Evolutionary conservation across 805 yeast species (phyloP), one percentile per base, ranked within the genome.

Genomic region (Candida tallmaniae): DNA sequence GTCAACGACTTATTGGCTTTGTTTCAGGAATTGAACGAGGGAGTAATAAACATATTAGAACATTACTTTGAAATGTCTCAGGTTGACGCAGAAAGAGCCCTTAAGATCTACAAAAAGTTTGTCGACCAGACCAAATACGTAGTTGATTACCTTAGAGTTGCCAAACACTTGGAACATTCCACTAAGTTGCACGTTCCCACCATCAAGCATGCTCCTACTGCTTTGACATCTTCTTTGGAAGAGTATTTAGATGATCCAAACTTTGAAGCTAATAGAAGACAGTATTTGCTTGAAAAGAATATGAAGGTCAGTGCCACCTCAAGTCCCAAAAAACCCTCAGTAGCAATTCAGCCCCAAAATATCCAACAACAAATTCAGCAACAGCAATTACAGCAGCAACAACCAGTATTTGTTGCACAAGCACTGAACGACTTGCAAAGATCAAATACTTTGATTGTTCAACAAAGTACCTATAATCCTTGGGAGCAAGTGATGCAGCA

Each of bases 151-250:
- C 70, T 93, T 50, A 78, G 94, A 48, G 78, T 83, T 11, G 98
- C 97, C 4, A 90, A 93, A 53, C 87, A 83, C 55, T 68, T 86
- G 45, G 96, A 86, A 58, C 76, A 79, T 52, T 76, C 88, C 9
- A 88, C 97, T 3, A 88, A 88, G 50, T 66, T 90, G 45, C 89
- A 82, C 50, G 95, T 93, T 22, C 98, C 98, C 23, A 89, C 95
- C 10, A 89, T 93, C 41, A 86, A 86, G 54, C 98, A 93, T 60
- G 97, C 97, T 2, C 97, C 97, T 15, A 89, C 97, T 2, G 93
- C 95, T 17, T 70, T 93, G 44, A 83, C 95, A 3, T 73, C 79
- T 22, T 80, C 94, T 10, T 73, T 93, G 41, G 93, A 87, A 53
- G 96, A 89, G 47, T 94, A 90, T 56, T 64, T 93, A 45, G 74